Evolutionary conservation across 192 early-diverging fungal genomes (phyloP), one percentile per base, ranked within the genome.

Genomic region (Pecoramyces ruminantium): DNA sequence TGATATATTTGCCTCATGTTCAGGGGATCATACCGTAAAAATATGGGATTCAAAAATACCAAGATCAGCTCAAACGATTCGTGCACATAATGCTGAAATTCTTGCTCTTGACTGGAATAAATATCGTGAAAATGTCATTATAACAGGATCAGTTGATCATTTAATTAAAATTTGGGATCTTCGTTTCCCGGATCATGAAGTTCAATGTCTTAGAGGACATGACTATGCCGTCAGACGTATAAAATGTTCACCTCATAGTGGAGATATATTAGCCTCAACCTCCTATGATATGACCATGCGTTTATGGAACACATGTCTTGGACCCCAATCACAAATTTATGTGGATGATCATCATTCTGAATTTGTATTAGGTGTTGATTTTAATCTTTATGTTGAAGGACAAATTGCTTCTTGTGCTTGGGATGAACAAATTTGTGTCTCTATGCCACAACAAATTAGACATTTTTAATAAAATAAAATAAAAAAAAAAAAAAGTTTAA

Each of bases 31-130:
- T 18, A 93, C 93, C 0, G 83, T 96, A 38, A 96, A 96, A 84
- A 84, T 98, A 29, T 99, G 98, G 98, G 96, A 97, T 82, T 83
- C 85, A 42, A 93, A 95, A 58, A 83, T 86, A 15, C 95, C 94
- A 4, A 82, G 86, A 58, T 86, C 85, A 25, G 67, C 82, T 8
- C 80, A 79, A 29, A 86, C 89, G 8, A 81, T 90, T 34, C 82
- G 80, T 38, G 96, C 95, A 28, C 98, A 99, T 84, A 84, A 85
- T 29, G 92, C 92, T 80, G 96, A 99, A 85, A 89, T 96, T 12
- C 86, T 99, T 25, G 93, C 96, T 12, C 82, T 97, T 79, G 98
- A 99, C 81, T 99, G 97, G 97, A 97, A 97, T 86, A 99, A 99
- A 85, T 99, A 99, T 84, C 87, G 92, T 39, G 90, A 93, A 12